phyloP scores from a whole-genome alignment of 1,284 basidiomycete species.

The Papiliotrema nemorosa region DNA sequence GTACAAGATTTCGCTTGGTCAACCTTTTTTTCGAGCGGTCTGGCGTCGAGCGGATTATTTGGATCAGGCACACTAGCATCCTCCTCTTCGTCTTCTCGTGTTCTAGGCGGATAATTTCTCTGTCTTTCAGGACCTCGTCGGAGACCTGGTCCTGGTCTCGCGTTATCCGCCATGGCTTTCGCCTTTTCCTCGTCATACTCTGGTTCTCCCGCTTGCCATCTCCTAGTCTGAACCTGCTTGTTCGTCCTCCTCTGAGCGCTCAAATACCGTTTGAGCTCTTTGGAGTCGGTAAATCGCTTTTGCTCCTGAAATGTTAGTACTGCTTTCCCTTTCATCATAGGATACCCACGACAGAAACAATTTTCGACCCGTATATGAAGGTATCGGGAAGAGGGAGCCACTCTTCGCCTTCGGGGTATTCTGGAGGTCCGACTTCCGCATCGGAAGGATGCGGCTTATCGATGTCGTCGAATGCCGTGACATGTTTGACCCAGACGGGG shows the following conservation, averaged over 20 bases:
- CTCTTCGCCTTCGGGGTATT: conserved; percentile 6
- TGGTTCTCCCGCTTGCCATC: background rate
- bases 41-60: background rate
- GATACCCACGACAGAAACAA: conserved; percentile 15
- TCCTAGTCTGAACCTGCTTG: background rate
- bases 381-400: conserved; percentile 16
- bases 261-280: conserved; percentile 3
- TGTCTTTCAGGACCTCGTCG: conserved; percentile 10
- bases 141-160: conserved; percentile 26
- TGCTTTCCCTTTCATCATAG: background rate
- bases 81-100: conserved; percentile 1
- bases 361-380: conserved; percentile 4
- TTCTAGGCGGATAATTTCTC: background rate
- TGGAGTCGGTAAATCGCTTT: conserved; percentile 1
- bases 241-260: conserved; percentile 1
- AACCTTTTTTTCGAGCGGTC: background rate
- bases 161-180: conserved; percentile 17
- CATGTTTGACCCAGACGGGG: conserved; percentile 18
- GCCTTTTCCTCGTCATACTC: background rate
- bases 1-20: too few relatives aligned
- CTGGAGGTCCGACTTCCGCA: conserved; percentile 2
- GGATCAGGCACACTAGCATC: background rate
- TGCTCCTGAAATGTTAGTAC: conserved; percentile 6
- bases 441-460: background rate
- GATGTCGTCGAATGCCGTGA: conserved; percentile 5